These are phyloP conservation scores for Lipomyces sp. DNA, from an alignment of 805 yeast genomes.

Conservation along the genomic window DNA sequence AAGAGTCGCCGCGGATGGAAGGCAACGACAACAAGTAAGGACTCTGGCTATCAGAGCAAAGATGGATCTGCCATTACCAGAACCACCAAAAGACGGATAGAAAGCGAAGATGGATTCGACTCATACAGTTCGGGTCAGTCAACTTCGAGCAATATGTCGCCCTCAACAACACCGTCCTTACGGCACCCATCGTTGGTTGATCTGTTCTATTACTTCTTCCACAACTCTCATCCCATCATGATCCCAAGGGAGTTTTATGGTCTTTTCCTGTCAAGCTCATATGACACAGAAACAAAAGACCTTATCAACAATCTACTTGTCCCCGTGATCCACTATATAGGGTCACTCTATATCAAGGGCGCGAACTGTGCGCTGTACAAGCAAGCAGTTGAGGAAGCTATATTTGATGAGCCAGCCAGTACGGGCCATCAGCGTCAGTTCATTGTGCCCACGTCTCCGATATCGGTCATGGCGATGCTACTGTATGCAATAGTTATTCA, in stretches of 20 bases:
- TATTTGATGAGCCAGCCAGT: slow-evolving; percentile 9
- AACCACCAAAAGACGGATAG: not conserved
- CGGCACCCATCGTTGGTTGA: slow-evolving; percentile 20
- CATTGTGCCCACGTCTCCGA: slow-evolving; percentile 17
- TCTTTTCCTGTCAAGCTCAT: slow-evolving; percentile 9
- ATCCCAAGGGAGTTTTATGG: slow-evolving; percentile 23
- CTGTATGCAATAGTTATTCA: slow-evolving; percentile 24
- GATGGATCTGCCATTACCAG: not conserved
- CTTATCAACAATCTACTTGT: slow-evolving; percentile 14
- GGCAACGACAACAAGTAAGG: not conserved
- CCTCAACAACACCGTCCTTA: not conserved
- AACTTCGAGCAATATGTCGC: not conserved
- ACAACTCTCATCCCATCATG: slow-evolving; percentile 26
- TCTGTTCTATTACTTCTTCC: slow-evolving; percentile 21
- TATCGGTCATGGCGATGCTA: slow-evolving; percentile 26
- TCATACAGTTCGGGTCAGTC: not conserved
- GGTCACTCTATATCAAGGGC: slow-evolving; percentile 17
- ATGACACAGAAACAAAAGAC: slow-evolving; percentile 11
- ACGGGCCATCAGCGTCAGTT: not conserved
- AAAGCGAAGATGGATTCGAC: not conserved
- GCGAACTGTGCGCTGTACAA: slow-evolving; percentile 20
- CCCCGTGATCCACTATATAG: slow-evolving; percentile 23
- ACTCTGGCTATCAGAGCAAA: not conserved
- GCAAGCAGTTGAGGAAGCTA: slow-evolving; percentile 14
- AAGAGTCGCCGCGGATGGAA: slow-evolving; percentile 35